phyloP scores from a whole-genome alignment of 352 stramenopile species.

The Pythium sp. region DNA sequence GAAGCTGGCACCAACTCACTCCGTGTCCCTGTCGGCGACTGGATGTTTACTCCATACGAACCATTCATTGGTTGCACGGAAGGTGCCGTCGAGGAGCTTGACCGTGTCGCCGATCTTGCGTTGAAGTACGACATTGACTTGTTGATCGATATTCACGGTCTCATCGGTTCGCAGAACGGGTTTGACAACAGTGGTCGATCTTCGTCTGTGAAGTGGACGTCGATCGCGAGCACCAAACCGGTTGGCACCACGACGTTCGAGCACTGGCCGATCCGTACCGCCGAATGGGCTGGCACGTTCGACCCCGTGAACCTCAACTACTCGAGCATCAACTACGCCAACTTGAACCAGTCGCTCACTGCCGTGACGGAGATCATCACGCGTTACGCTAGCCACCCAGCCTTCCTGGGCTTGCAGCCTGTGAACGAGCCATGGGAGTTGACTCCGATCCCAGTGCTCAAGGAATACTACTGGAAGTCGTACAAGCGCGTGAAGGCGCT shows the following conservation, averaged over 20 bases:
- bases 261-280: conserved; percentile 89
- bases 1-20: conserved; percentile 73
- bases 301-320: conserved; percentile 85
- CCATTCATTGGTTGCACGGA: conserved; percentile 93
- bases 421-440: conserved; percentile 96
- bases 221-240: conserved; percentile 63
- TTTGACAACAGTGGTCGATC: conserved; percentile 94
- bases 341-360: conserved; percentile 90
- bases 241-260: conserved; percentile 89
- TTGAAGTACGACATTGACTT: conserved; percentile 85
- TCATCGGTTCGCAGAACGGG: conserved; percentile 93
- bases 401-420: conserved; percentile 90
- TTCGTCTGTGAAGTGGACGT: conserved; percentile 89
- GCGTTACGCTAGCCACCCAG: conserved; percentile 83
- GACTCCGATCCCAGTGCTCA: conserved; percentile 90
- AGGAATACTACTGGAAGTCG: conserved; percentile 96
- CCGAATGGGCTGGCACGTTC: conserved; percentile 91
- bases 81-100: conserved; percentile 88
- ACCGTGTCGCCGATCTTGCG: conserved; percentile 85
- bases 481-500: conserved; percentile 93
- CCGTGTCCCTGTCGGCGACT: conserved; percentile 92
- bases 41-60: conserved; percentile 93
- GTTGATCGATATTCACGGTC: conserved; percentile 93
- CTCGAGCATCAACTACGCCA: conserved; percentile 89
- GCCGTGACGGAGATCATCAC: conserved; percentile 91